Conservation (phyloP, 176 grass and related monocot species). For the Typha latifolia region DNA sequence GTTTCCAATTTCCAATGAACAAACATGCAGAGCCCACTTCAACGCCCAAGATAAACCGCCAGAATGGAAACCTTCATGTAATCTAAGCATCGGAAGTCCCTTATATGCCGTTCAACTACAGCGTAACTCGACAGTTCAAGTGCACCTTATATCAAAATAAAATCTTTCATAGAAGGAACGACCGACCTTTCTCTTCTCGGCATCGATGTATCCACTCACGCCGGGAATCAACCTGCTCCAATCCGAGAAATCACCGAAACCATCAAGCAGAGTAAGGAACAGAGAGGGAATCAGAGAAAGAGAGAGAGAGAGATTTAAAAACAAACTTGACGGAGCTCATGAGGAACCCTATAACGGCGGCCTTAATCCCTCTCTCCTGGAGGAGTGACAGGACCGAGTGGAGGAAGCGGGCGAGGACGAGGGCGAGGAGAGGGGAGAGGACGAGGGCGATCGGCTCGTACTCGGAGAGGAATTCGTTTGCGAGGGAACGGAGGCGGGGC, state of each 20-base stretch:
- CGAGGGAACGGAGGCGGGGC: slow-evolving; percentile 37
- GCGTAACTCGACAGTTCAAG: background rate
- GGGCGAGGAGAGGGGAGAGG: slow-evolving; percentile 47
- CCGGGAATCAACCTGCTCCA: slow-evolving; percentile 59
- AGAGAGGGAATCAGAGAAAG: slow-evolving; percentile 8
- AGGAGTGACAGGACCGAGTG: slow-evolving; percentile 33
- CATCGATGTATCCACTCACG: slow-evolving; percentile 59
- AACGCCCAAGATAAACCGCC: no score
- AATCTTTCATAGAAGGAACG: background rate
- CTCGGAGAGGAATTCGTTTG: slow-evolving; percentile 45
- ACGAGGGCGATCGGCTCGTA: slow-evolving; percentile 71
- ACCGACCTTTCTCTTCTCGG: slow-evolving; percentile 81
- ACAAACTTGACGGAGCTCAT: slow-evolving; percentile 55
- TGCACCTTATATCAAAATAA: background rate
- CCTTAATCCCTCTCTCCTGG: slow-evolving; percentile 44
- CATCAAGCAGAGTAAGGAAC: slow-evolving; percentile 1
- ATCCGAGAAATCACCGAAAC: background rate
- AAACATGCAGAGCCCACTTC: no score
- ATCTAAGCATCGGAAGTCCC: no score
- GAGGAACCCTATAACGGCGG: slow-evolving; percentile 34
- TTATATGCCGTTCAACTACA: no score
- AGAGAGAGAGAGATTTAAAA: background rate
- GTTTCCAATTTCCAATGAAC: no score
- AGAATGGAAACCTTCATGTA: no score
- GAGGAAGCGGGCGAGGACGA: slow-evolving; percentile 45